Evolutionary conservation across 345 rosid genomes (phyloP).

Genomic region (Gossypium arboreum): DNA sequence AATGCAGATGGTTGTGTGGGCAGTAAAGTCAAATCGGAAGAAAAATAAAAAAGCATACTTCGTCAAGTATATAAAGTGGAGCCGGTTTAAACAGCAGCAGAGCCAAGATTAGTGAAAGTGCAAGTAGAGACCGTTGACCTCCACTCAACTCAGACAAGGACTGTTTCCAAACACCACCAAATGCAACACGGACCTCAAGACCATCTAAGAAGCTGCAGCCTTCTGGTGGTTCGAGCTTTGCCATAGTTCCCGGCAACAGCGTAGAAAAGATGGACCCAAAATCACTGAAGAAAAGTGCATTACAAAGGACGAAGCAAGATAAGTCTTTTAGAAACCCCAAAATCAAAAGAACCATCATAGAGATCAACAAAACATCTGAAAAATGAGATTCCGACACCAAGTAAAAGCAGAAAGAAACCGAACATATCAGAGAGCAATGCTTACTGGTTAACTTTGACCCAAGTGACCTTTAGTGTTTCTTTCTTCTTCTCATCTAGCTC

Average conservation of each 20-base stretch:
- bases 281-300: constrained; percentile 45
- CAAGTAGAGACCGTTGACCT: constrained; percentile 92
- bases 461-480: constrained; percentile 84
- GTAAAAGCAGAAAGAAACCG: constrained; percentile 7
- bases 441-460: constrained; percentile 91
- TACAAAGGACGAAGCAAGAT: not conserved
- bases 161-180: constrained; percentile 95
- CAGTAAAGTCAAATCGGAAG: not conserved
- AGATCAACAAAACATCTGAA: not conserved
- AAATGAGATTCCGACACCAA: not conserved
- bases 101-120: constrained; percentile 89
- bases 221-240: constrained; percentile 87
- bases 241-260: constrained; percentile 83
- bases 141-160: constrained; percentile 91
- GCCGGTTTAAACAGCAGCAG: constrained; percentile 97
- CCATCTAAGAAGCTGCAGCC: constrained; percentile 88
- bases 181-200: constrained; percentile 93
- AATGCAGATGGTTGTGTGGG: not conserved
- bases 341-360: constrained; percentile 2
- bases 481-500: constrained; percentile 98
- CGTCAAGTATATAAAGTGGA: constrained; percentile 93
- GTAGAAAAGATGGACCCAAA: constrained; percentile 95
- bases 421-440: constrained; percentile 16
- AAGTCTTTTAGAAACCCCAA: constrained; percentile 3
- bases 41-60: constrained; percentile 43